Evolutionary conservation across 73 alveolate genomes (phyloP), one percentile per base, ranked within the genome.

Genomic region (Paramecium sonneborni): DNA sequence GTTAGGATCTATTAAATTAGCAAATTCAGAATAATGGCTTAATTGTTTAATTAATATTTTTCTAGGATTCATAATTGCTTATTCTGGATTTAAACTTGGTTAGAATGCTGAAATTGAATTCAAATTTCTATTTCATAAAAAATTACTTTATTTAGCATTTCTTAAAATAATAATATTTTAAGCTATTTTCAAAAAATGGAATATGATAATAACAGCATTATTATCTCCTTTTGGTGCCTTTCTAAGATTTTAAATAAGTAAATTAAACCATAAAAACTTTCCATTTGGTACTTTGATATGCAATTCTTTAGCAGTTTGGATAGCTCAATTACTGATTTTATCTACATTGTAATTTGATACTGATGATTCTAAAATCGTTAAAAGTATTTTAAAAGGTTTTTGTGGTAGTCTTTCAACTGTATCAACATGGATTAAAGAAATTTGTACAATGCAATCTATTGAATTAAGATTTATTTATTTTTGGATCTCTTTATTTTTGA

Each of bases 371-470:
- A 46, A 0, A 21, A 46, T 46, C 15, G 15, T 46, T 14, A 74
- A 28, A 32, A 12, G 5, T 32, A 35, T 74, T 7, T 15, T 74
- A 74, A 34, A 74, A 74, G 87, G 87, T 3, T 74, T 74, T 74
- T 74, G 87, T 74, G 87, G 87, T 15, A 37, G 67, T 34, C 57
- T 74, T 3, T 74, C 87, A 18, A 74, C 87, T 9, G 87, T 74
- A 1, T 74, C 87, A 35, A 74, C 87, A 74, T 74, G 56, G 56
- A 74, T 74, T 20, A 74, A 39, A 74, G 87, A 74, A 74, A 28
- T 74, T 28, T 74, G 87, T 38, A 39, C 21, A 12, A 9, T 74
- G 14, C 0, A 74, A 37, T 10, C 18, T 0, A 62, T 62, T 10
- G 84, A 62, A 62, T 5, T 62, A 12, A 12, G 48, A 62, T 30